Conservation (phyloP, 208 protist species). For the Crithidia bombi region DNA sequence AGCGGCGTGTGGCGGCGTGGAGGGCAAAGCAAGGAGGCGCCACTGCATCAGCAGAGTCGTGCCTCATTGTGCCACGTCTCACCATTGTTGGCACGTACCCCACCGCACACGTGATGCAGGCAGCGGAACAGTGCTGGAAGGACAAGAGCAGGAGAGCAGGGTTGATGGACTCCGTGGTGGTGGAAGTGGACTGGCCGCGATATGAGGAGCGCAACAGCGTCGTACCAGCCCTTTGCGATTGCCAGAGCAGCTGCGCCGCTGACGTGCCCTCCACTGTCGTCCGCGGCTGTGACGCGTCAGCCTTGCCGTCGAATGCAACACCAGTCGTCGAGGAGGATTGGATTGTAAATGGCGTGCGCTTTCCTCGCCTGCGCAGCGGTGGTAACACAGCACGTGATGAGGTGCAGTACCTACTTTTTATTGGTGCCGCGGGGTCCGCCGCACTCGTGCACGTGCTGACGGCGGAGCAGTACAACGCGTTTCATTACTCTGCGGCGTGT, state of each 20-base stretch:
- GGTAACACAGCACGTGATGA: background rate
- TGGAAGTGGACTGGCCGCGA: constrained; percentile 29
- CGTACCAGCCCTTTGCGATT: background rate
- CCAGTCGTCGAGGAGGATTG: constrained; percentile 26
- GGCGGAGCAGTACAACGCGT: constrained; percentile 75
- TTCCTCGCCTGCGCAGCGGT: constrained; percentile 39
- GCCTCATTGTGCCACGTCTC: constrained; percentile 17
- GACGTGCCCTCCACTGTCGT: too few species aligned
- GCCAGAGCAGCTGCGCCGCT: background rate
- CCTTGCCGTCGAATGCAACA: too few species aligned
- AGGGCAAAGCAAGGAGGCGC: background rate
- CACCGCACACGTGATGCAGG: constrained; percentile 22
- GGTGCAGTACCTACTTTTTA: constrained; percentile 76
- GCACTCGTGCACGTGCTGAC: constrained; percentile 64
- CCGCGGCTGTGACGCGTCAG: too few species aligned
- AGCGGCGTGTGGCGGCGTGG: constrained; percentile 8
- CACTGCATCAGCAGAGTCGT: background rate
- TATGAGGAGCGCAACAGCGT: constrained; percentile 26
- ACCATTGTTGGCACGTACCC: constrained; percentile 31
- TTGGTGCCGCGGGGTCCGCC: constrained; percentile 48
- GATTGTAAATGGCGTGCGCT: constrained; percentile 72
- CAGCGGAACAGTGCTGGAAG: constrained; percentile 16
- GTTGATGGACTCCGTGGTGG: background rate
- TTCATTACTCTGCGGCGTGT: constrained; percentile 57
- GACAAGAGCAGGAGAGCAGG: background rate